Evolutionary conservation across 2,329 filamentous ascomycete genomes (phyloP).

Genomic region (Fusarium ramigenum): DNA sequence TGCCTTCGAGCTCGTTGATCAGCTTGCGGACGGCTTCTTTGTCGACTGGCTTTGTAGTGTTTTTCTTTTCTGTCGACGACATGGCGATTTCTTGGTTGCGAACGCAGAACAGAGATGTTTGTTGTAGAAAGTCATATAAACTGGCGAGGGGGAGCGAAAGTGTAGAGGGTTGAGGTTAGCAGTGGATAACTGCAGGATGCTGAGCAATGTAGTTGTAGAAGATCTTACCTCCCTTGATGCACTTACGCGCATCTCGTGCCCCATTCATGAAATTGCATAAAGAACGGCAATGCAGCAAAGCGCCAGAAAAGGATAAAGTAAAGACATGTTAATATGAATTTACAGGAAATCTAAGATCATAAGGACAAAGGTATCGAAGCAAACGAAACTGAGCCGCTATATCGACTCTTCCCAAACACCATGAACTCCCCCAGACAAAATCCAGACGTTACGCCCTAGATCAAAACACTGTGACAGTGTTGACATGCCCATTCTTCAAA

Average conservation of each 20-base stretch:
- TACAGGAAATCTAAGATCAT: not conserved
- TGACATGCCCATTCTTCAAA: constrained; percentile 89
- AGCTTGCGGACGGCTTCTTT: not conserved
- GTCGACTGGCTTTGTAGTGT: not conserved
- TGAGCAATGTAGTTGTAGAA: not conserved
- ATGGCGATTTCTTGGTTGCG: not conserved
- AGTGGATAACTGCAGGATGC: not conserved
- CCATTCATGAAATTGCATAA: not conserved
- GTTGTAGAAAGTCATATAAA: too few relatives aligned
- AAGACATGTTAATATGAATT: not conserved
- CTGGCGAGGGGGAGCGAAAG: not conserved
- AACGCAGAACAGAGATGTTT: not conserved
- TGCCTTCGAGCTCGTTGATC: not conserved
- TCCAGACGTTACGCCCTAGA: not conserved
- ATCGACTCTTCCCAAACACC: constrained; percentile 19
- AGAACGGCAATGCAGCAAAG: not conserved
- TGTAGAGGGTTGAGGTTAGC: not conserved
- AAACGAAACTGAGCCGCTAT: not conserved
- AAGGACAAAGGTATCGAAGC: constrained; percentile 8
- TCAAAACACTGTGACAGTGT: constrained; percentile 87
- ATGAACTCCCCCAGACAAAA: constrained; percentile 12
- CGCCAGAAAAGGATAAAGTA: too few relatives aligned
- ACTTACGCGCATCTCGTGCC: not conserved
- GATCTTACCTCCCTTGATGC: not conserved
- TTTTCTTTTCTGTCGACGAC: not conserved